Conservation (phyloP, 2,329 filamentous ascomycete species). For the Calcarisporium arbuscula region DNA sequence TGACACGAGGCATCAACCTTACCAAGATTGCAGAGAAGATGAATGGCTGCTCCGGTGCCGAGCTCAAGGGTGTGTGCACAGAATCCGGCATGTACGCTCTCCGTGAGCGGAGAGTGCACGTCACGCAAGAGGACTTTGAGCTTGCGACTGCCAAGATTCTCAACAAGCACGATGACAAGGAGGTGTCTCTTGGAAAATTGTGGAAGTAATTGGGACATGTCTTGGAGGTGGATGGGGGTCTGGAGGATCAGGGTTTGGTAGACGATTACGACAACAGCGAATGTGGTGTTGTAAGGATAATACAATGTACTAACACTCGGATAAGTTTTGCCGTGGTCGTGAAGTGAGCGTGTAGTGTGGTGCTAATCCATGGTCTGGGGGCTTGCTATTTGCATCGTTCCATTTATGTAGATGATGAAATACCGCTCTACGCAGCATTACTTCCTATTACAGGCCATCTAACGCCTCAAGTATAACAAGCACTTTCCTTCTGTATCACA, state of each 20-base stretch:
- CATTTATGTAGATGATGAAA: too few relatives aligned
- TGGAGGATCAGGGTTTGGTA: conserved; percentile 14
- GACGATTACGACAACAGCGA: conserved; percentile 20
- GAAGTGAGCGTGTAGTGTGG: too few relatives aligned
- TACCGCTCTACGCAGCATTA: too few relatives aligned
- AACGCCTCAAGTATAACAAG: too few relatives aligned
- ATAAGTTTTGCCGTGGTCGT: too few relatives aligned
- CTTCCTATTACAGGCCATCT: too few relatives aligned
- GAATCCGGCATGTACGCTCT: conserved; percentile 98
- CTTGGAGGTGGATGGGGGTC: conserved; percentile 41
- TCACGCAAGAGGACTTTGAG: conserved; percentile 98
- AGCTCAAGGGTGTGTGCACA: conserved; percentile 97
- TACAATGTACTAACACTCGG: conserved; percentile 25
- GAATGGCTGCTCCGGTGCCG: conserved; percentile 96
- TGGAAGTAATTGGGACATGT: conserved; percentile 46
- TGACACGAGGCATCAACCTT: conserved; percentile 94
- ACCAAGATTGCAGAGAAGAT: conserved; percentile 99
- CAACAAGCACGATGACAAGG: conserved; percentile 99
- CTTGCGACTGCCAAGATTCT: conserved; percentile 97
- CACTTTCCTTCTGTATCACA: too few relatives aligned
- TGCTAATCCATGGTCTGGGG: too few relatives aligned
- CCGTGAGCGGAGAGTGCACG: conserved; percentile 90
- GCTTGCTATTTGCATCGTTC: too few relatives aligned
- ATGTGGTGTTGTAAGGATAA: conserved; percentile 27
- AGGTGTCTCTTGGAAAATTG: conserved; percentile 81